Conservation (phyloP, 768 basidiomycete species). For the Coprinopsis cinerea region DNA sequence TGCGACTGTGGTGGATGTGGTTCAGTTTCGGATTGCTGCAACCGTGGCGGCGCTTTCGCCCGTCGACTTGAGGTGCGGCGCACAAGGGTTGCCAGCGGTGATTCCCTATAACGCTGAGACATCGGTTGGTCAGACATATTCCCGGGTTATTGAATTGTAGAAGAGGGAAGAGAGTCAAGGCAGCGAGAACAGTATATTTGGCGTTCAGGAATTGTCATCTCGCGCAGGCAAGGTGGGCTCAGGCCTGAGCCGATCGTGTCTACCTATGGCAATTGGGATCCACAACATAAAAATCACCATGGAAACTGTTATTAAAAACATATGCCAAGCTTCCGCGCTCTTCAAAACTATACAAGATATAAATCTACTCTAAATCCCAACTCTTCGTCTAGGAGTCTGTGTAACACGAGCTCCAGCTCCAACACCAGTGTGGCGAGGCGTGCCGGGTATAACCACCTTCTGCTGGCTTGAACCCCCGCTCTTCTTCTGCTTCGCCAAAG, state of each 20-base stretch:
- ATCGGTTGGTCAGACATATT: constrained; percentile 8
- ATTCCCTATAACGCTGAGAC: constrained; percentile 24
- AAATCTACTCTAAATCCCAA: constrained; percentile 48
- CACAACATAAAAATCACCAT: constrained; percentile 1
- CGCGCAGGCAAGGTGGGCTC: background rate
- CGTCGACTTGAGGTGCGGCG: constrained; percentile 45
- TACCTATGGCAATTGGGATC: background rate
- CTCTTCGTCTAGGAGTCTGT: constrained; percentile 71
- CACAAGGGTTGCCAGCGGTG: constrained; percentile 56
- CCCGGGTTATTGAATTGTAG: too few species aligned
- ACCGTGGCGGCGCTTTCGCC: constrained; percentile 16
- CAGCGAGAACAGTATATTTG: background rate
- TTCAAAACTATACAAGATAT: constrained; percentile 5
- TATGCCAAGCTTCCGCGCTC: background rate
- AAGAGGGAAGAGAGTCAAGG: background rate
- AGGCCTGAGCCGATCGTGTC: background rate
- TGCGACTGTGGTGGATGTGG: too few species aligned
- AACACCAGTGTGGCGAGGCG: constrained; percentile 66
- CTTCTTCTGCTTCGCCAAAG: constrained; percentile 51
- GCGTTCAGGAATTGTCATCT: background rate
- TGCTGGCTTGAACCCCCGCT: constrained; percentile 46
- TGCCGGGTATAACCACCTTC: constrained; percentile 75
- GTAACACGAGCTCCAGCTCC: constrained; percentile 57
- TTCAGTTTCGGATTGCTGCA: constrained; percentile 10
- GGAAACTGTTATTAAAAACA: constrained; percentile 1